phyloP scores from a whole-genome alignment of 768 basidiomycete species.

The Lactarius tabidus region DNA sequence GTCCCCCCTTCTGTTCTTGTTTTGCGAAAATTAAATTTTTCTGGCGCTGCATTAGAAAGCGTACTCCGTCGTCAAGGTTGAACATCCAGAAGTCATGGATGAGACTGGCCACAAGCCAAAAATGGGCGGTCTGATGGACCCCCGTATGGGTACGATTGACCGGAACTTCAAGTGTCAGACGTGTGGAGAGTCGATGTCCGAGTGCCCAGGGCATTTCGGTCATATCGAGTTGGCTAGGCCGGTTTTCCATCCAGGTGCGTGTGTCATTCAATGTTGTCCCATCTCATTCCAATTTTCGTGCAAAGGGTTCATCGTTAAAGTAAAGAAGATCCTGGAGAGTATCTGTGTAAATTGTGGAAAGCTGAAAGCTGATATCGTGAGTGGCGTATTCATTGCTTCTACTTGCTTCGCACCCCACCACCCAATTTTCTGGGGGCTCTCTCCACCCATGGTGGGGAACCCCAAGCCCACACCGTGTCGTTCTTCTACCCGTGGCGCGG shows the following conservation, averaged over 20 bases:
- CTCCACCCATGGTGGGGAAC: conserved; percentile 86
- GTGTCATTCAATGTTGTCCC: not conserved
- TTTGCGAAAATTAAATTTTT: not conserved
- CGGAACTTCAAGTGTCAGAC: conserved; percentile 99
- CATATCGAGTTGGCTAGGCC: conserved; percentile 96
- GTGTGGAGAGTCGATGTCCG: conserved; percentile 99
- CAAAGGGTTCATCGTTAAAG: conserved; percentile 92
- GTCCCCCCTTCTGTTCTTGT: conserved; percentile 32
- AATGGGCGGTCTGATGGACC: conserved; percentile 94
- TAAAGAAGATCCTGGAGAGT: conserved; percentile 99
- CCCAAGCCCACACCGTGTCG: conserved; percentile 90
- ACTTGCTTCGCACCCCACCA: conserved; percentile 90
- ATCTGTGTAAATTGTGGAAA: conserved; percentile 99
- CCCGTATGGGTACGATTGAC: conserved; percentile 96
- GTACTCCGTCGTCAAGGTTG: conserved; percentile 96
- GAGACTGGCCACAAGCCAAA: conserved; percentile 88
- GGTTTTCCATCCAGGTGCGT: conserved; percentile 93
- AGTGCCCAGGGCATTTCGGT: conserved; percentile 99
- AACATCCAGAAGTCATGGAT: conserved; percentile 98
- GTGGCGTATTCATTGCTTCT: conserved; percentile 72
- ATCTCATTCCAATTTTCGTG: not conserved
- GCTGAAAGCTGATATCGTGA: conserved; percentile 95
- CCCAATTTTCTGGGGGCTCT: conserved; percentile 99
- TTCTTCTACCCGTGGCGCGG: conserved; percentile 76
- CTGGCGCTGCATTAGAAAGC: conserved; percentile 69